phyloP scores from a whole-genome alignment of 2,329 filamentous ascomycete genomes.

The Aspergillus neotritici region DNA sequence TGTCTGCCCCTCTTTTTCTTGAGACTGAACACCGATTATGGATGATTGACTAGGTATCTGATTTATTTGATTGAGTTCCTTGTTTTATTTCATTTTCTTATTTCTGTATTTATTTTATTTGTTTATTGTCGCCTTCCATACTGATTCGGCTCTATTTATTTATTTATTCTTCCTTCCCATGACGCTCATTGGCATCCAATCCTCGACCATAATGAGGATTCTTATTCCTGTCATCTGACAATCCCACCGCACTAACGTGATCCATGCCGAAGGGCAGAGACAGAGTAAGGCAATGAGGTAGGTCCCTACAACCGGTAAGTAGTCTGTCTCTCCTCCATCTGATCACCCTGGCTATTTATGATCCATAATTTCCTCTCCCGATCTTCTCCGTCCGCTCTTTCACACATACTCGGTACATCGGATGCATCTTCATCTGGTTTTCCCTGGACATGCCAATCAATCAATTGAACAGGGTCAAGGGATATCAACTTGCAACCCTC shows the following conservation, averaged over 20 bases:
- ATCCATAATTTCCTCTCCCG: no score
- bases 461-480: conserved; percentile 1
- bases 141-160: conserved; percentile 1
- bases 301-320: no score
- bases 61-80: background rate
- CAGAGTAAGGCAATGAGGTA: no score
- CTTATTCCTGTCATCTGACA: no score
- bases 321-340: no score
- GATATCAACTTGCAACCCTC: conserved; percentile 3
- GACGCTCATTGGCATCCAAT: conserved; percentile 1
- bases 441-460: conserved; percentile 9
- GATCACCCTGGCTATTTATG: no score
- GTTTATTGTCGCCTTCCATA: no score
- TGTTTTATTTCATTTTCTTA: background rate
- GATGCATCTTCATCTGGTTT: background rate
- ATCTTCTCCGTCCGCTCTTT: no score
- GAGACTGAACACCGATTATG: background rate
- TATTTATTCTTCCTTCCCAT: conserved; percentile 3
- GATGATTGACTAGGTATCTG: background rate
- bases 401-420: no score
- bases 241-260: no score
- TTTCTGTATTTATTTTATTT: conserved; percentile 2
- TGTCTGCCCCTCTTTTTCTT: conserved; percentile 8
- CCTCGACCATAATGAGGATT: no score
- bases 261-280: no score